A percentile compares a stretch with the other conserved stretches of the same genome.
Conservation (phyloP, 169 alveolate genomes). For the Babesia bigemina region DNA sequence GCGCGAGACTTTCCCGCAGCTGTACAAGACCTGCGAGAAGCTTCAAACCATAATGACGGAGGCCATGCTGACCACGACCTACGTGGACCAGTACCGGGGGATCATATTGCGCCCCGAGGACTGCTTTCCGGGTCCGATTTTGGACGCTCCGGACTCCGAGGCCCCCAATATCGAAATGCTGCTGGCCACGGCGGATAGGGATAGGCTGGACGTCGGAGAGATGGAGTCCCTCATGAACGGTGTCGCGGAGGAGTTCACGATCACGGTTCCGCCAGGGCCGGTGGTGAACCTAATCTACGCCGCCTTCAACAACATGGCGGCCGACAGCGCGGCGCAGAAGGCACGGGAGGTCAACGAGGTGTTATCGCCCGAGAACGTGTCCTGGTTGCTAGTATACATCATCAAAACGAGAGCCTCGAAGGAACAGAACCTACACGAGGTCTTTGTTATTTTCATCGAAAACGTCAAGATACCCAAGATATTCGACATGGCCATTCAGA, state of each 20-base stretch:
- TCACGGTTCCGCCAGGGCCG: constrained; percentile 67
- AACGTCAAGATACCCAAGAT: constrained; percentile 80
- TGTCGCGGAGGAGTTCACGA: constrained; percentile 55
- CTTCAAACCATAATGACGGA: constrained; percentile 60
- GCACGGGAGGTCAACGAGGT: constrained; percentile 76
- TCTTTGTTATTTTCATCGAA: constrained; percentile 82
- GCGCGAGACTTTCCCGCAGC: constrained; percentile 64
- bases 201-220: constrained; percentile 72
- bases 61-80: constrained; percentile 44
- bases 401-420: constrained; percentile 89
- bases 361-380: constrained; percentile 79
- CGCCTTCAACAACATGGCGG: constrained; percentile 75
- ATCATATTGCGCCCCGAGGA: constrained; percentile 58
- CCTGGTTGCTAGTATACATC: constrained; percentile 87
- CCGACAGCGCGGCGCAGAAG: constrained; percentile 73
- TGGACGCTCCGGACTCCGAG: not conserved
- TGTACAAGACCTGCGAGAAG: constrained; percentile 65
- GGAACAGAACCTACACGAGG: constrained; percentile 88
- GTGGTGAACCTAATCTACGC: constrained; percentile 74
- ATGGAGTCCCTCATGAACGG: constrained; percentile 74
- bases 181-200: constrained; percentile 4
- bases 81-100: constrained; percentile 60
- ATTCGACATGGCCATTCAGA: constrained; percentile 74
- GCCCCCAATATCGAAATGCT: not conserved
- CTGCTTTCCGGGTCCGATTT: not conserved